Percentiles rank a stretch among this genome's conserved stretches.
phyloP scores from a whole-genome alignment of 2,329 filamentous ascomycete species.

The Hypomyces rosellus region DNA sequence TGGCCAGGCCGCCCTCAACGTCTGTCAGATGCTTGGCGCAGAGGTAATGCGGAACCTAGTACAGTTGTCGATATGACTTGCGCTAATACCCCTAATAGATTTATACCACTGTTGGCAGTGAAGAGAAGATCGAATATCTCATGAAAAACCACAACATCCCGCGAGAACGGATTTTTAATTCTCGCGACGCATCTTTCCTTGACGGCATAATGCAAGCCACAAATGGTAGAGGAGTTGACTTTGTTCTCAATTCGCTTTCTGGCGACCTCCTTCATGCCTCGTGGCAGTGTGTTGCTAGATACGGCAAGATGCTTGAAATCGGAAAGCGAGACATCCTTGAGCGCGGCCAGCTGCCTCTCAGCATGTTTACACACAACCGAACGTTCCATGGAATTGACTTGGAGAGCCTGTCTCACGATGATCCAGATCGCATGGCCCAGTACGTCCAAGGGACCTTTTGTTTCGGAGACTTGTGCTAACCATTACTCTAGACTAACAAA shows the following conservation, averaged over 20 bases:
- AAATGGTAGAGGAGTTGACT: conserved; percentile 25
- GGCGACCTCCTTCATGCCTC: conserved; percentile 35
- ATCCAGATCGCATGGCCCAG: neutral
- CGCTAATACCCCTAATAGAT: conserved; percentile 11
- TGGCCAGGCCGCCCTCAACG: conserved; percentile 1
- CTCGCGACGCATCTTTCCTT: conserved; percentile 26
- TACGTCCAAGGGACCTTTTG: neutral
- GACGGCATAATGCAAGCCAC: conserved; percentile 22
- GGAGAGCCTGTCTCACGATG: neutral
- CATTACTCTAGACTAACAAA: neutral
- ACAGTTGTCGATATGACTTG: no score
- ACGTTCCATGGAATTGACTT: conserved; percentile 30
- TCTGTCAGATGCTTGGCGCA: conserved; percentile 5
- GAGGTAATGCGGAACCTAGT: conserved; percentile 11
- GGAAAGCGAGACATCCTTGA: conserved; percentile 36
- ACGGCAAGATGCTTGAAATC: conserved; percentile 41
- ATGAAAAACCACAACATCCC: conserved; percentile 25
- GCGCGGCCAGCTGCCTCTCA: conserved; percentile 37
- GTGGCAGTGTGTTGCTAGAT: conserved; percentile 38
- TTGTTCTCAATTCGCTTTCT: conserved; percentile 35
- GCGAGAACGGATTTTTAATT: conserved; percentile 27
- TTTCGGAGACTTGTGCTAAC: neutral
- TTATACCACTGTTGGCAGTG: conserved; percentile 28
- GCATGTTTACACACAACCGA: conserved; percentile 33
- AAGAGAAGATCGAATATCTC: conserved; percentile 30